These are phyloP conservation scores for Neurospora sp. DNA, from an alignment of 495 filamentous ascomycete genomes.

Conservation along the genomic window DNA sequence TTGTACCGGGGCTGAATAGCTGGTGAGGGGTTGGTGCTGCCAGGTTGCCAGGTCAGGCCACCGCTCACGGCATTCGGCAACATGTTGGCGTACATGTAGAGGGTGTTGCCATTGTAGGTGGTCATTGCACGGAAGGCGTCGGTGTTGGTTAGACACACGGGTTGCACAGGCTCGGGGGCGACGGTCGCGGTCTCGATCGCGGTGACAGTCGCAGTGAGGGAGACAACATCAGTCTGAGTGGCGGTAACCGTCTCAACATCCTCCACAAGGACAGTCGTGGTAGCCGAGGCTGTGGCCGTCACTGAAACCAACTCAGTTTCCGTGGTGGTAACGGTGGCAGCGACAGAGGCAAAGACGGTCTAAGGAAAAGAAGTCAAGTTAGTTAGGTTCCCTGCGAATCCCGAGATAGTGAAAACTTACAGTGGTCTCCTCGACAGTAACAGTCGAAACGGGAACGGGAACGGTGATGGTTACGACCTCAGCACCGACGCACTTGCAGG, in stretches of 20 bases:
- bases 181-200: constrained; percentile 5
- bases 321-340: neutral
- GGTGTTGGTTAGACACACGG: neutral
- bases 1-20: constrained; percentile 1
- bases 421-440: constrained; percentile 3
- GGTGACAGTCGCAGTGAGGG: constrained; percentile 2
- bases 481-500: constrained; percentile 8
- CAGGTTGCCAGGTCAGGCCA: neutral
- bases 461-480: constrained; percentile 3
- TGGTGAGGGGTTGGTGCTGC: neutral
- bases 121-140: constrained; percentile 2
- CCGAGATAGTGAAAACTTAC: neutral
- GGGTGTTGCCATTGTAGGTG: neutral
- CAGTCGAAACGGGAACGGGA: neutral
- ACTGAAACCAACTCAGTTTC: neutral
- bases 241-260: neutral
- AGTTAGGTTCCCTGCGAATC: neutral
- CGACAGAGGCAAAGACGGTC: neutral
- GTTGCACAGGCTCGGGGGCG: constrained; percentile 1
- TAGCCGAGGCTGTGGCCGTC: neutral
- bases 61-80: neutral
- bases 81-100: constrained; percentile 6
- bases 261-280: neutral
- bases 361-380: neutral
- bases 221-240: neutral